phyloP scores from a whole-genome alignment of 2,329 filamentous ascomycete genomes.

The Myriangium duriaei region DNA sequence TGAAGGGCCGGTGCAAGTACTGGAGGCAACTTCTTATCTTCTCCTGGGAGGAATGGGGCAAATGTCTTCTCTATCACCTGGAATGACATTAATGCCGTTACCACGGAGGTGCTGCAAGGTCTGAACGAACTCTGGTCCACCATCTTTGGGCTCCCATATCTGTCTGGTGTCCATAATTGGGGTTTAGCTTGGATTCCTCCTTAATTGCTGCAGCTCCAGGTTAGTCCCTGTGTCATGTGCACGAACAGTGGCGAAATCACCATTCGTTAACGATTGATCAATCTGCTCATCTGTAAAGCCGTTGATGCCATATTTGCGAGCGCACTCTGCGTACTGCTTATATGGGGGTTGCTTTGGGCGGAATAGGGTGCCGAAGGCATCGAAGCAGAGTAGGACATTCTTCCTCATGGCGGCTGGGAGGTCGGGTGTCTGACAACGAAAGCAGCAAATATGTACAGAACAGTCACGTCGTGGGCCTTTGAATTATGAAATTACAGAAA shows the following conservation, averaged over 20 bases:
- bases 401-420: conserved; percentile 14
- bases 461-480: no score
- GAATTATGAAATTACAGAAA: no score
- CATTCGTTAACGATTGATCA: conserved; percentile 26
- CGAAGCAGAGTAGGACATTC: conserved; percentile 48
- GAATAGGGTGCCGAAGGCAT: conserved; percentile 55
- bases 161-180: conserved; percentile 46
- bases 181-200: conserved; percentile 33
- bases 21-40: conserved; percentile 27
- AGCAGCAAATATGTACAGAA: no score
- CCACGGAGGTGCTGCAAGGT: neutral
- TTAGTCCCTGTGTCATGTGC: neutral
- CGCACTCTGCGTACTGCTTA: conserved; percentile 42
- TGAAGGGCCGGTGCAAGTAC: conserved; percentile 38
- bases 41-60: conserved; percentile 24
- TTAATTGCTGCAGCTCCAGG: conserved; percentile 36
- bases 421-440: no score
- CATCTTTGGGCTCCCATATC: conserved; percentile 41
- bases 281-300: conserved; percentile 32
- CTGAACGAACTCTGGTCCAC: conserved; percentile 49
- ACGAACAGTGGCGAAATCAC: conserved; percentile 17
- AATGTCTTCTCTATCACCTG: conserved; percentile 47
- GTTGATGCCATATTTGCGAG: conserved; percentile 37
- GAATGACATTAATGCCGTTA: neutral
- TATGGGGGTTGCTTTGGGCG: conserved; percentile 38